Evolutionary conservation across 306 rosid species (phyloP).

Genomic region (Mucuna pruriens): DNA sequence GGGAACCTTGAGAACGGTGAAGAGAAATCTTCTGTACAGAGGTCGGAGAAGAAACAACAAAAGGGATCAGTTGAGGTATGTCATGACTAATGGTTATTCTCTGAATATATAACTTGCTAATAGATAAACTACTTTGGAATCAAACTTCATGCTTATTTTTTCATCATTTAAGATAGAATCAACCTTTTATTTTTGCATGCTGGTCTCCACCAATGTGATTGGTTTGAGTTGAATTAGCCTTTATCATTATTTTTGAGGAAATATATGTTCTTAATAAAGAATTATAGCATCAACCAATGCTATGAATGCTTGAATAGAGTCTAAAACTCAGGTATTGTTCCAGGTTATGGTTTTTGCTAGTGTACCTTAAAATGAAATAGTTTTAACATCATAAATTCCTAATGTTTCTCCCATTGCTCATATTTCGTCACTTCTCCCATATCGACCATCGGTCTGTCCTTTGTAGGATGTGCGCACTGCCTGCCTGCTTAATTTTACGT

Average conservation of each 20-base stretch:
- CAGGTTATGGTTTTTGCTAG: constrained; percentile 6
- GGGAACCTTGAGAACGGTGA: constrained; percentile 42
- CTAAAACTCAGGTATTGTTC: neutral
- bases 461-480: neutral
- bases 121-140: constrained; percentile 6
- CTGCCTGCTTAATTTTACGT: neutral
- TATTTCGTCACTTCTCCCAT: constrained; percentile 11
- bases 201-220: neutral
- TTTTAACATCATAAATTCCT: neutral
- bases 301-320: neutral
- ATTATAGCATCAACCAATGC: too few species aligned
- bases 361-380: neutral
- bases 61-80: constrained; percentile 78
- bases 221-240: constrained; percentile 10
- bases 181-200: neutral
- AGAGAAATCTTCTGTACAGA: constrained; percentile 55
- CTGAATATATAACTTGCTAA: neutral
- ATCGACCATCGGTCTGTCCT: neutral
- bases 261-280: too few species aligned
- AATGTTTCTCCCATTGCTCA: neutral
- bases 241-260: too few species aligned
- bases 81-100: constrained; percentile 3
- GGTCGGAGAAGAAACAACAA: constrained; percentile 53
- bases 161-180: neutral
- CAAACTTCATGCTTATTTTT: neutral